A percentile compares a stretch with the other conserved stretches of the same genome.
These are phyloP conservation scores for Coccinonectria pachysandricola DNA, from an alignment of 2,329 filamentous ascomycete species.

Conservation along the genomic window DNA sequence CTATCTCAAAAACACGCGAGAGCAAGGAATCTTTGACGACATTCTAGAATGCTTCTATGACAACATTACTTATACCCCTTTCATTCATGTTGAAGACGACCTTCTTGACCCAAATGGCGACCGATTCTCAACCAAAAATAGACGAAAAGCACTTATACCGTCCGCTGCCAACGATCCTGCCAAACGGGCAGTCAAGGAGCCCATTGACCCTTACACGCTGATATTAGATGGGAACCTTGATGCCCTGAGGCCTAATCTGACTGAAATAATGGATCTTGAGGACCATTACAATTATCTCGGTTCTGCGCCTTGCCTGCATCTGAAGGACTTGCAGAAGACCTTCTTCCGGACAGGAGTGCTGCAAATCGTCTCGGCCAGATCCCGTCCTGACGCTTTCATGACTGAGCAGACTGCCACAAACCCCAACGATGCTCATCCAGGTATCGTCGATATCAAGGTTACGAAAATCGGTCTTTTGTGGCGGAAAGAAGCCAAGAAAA, in stretches of 20 bases:
- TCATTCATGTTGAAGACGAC: constrained; percentile 94
- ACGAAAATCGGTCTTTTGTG: constrained; percentile 92
- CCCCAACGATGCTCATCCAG: constrained; percentile 76
- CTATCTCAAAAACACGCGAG: constrained; percentile 89
- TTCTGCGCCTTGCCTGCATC: constrained; percentile 63
- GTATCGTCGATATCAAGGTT: constrained; percentile 93
- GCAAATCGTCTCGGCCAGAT: constrained; percentile 90
- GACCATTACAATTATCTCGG: constrained; percentile 86
- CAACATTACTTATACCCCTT: constrained; percentile 96
- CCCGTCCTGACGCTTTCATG: constrained; percentile 91
- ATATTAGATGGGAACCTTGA: constrained; percentile 88
- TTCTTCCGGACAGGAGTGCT: constrained; percentile 88
- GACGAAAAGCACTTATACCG: constrained; percentile 60
- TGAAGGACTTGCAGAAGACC: constrained; percentile 72
- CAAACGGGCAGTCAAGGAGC: constrained; percentile 62
- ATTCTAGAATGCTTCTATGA: constrained; percentile 95
- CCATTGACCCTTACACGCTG: constrained; percentile 87
- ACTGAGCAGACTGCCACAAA: constrained; percentile 76
- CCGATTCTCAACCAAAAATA: constrained; percentile 60
- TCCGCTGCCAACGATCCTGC: constrained; percentile 42
- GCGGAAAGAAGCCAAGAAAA: constrained; percentile 90
- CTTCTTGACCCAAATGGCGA: constrained; percentile 68
- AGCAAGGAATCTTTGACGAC: constrained; percentile 87
- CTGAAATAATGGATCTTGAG: constrained; percentile 85
- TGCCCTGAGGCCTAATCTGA: constrained; percentile 69